Conservation (phyloP, 148 eudicot species). For the Mesembryanthemum crystallinum region DNA sequence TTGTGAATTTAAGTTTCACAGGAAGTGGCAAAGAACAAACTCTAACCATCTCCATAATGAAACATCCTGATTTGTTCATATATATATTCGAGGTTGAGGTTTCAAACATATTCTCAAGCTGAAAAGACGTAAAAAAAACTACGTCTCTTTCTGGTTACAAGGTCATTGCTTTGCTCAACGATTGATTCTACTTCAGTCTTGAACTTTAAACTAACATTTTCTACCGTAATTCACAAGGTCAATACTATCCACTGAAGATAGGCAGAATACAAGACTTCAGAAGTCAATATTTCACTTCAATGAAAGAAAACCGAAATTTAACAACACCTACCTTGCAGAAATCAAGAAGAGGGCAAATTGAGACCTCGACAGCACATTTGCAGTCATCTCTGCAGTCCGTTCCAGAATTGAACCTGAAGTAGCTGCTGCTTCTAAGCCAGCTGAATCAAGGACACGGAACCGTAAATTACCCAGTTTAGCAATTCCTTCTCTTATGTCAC, state of each 20-base stretch:
- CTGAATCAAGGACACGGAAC: conserved; percentile 90
- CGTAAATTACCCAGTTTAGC: conserved; percentile 88
- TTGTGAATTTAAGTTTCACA: background rate
- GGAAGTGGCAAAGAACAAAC: background rate
- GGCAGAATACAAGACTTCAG: background rate
- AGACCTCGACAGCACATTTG: conserved; percentile 65
- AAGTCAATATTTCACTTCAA: background rate
- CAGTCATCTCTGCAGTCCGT: conserved; percentile 93
- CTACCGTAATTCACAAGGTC: background rate
- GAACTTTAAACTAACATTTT: background rate
- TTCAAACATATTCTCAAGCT: background rate
- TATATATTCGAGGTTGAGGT: background rate
- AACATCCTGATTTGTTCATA: too few species aligned
- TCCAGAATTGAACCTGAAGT: conserved; percentile 88
- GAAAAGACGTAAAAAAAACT: background rate
- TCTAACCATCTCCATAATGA: background rate
- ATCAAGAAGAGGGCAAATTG: conserved; percentile 78
- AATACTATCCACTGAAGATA: background rate
- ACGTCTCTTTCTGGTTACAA: background rate
- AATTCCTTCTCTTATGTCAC: conserved; percentile 90
- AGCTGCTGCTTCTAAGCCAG: conserved; percentile 96
- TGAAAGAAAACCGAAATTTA: background rate
- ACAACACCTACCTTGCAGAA: conserved; percentile 63
- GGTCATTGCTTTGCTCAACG: background rate
- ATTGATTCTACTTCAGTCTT: background rate